Evolutionary conservation across 2,329 filamentous ascomycete species (phyloP), one percentile per base, ranked within the genome.

Genomic region (Colletotrichum nymphaeae): DNA sequence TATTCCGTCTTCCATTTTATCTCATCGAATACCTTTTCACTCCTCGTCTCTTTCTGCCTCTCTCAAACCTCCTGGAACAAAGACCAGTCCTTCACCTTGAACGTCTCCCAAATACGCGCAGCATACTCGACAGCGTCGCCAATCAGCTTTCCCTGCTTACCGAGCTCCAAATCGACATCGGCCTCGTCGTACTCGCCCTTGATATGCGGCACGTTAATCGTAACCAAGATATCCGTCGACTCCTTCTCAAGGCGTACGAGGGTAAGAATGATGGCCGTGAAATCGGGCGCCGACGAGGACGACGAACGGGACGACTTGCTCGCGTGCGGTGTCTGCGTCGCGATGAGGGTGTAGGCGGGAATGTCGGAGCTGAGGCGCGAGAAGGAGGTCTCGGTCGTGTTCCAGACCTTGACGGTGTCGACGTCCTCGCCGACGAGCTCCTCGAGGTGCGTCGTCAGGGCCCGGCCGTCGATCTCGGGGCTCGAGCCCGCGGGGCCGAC

Each of bases 201-300:
- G 76, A 95, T 92, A 80, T 97, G 93, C 32, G 95, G 96, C 60
- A 97, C 93, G 83, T 98, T 98, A 79, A 98, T 90, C 53, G 94
- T 94, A 75, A 98, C 91, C 59, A 98, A 85, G 52, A 98, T 85
- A 82, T 98, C 96, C 1, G 95, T 96, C 70, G 86, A 87, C 80
- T 95, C 88, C 78, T 90, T 88, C 82, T 92, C 92, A 59, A 98
- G 87, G 19, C 96, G 89, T 69, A 98, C 84, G 53, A 98, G 86
- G 19, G 94, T 90, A 76, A 97, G 87, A 76, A 95, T 90, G 73
- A 97, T 92, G 55, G 90, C 93, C 8, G 94, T 94, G 81, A 93
- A 93, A 79, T 92, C 88, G 58, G 84, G 88, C 26, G 83, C 85
- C 76, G 85, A 80, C 74, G 80, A 76, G 67, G 79, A 77, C 74